These are phyloP conservation scores for Pythium volutum DNA, from an alignment of 352 stramenopile species.

Conservation along the genomic window DNA sequence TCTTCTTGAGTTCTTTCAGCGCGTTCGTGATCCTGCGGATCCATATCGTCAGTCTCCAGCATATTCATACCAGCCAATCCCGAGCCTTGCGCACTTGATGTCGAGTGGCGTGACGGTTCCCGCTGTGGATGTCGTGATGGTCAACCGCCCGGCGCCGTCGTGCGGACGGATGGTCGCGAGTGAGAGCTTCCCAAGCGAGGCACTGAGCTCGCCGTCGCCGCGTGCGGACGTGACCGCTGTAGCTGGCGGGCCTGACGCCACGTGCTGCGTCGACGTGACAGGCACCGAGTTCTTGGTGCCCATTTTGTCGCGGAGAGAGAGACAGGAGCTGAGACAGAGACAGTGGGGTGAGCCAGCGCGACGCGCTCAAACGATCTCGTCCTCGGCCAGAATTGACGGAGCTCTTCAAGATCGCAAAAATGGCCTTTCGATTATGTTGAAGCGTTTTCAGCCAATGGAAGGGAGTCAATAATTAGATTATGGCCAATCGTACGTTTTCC, in stretches of 20 bases:
- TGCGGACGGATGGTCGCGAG: conserved; percentile 54
- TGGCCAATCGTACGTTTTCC: not conserved
- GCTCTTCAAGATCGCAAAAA: conserved; percentile 19
- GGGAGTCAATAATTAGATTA: not conserved
- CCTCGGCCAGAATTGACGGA: not conserved
- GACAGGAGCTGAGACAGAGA: not conserved
- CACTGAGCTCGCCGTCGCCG: conserved; percentile 2
- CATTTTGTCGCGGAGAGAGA: conserved; percentile 28
- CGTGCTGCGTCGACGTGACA: conserved; percentile 34
- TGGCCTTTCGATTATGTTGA: not conserved
- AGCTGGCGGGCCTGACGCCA: conserved; percentile 2
- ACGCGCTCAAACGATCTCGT: not conserved
- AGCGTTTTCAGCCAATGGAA: not conserved
- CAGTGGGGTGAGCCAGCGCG: not conserved
- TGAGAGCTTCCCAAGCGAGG: conserved; percentile 26
- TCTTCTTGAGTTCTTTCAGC: conserved; percentile 68
- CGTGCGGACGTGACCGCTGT: conserved; percentile 1
- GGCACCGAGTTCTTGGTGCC: conserved; percentile 65
- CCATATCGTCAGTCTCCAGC: not conserved
- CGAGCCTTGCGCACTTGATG: conserved; percentile 47
- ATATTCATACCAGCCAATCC: not conserved
- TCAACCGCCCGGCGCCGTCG: conserved; percentile 17
- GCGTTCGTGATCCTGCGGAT: conserved; percentile 74
- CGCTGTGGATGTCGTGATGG: not conserved
- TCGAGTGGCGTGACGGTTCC: conserved; percentile 46